Percentiles rank a stretch among this genome's conserved stretches.
Evolutionary conservation across 2,329 filamentous ascomycete species (phyloP).

Genomic region (Diplodia sapinea): DNA sequence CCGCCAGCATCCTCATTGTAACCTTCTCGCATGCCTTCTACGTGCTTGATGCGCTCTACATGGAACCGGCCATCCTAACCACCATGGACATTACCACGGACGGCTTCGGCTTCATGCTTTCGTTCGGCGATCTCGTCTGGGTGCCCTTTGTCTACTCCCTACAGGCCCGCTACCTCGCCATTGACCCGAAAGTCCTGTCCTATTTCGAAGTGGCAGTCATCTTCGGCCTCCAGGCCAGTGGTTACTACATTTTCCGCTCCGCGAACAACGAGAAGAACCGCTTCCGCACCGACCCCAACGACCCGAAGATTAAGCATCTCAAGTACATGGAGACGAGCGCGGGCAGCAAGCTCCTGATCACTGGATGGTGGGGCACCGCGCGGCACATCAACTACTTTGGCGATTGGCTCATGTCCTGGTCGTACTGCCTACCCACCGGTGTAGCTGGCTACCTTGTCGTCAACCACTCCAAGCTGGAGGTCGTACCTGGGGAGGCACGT

Average conservation of each 20-base stretch:
- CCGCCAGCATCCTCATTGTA: slow-evolving; percentile 83
- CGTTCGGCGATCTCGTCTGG: slow-evolving; percentile 92
- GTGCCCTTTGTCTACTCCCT: slow-evolving; percentile 87
- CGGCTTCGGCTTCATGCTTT: slow-evolving; percentile 93
- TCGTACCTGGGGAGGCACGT: slow-evolving; percentile 73
- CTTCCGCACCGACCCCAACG: slow-evolving; percentile 85
- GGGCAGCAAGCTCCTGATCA: slow-evolving; percentile 79
- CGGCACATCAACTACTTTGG: slow-evolving; percentile 96
- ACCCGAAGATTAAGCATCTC: slow-evolving; percentile 78
- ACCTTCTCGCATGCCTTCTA: slow-evolving; percentile 80
- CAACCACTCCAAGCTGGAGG: slow-evolving; percentile 62
- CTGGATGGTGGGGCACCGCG: slow-evolving; percentile 91
- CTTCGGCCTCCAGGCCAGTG: slow-evolving; percentile 68
- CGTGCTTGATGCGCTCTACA: slow-evolving; percentile 81
- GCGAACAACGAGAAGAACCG: slow-evolving; percentile 94
- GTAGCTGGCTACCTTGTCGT: slow-evolving; percentile 79
- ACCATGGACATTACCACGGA: slow-evolving; percentile 95
- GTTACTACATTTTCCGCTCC: slow-evolving; percentile 93
- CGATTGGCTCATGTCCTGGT: slow-evolving; percentile 93
- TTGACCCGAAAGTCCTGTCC: slow-evolving; percentile 82
- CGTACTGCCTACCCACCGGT: slow-evolving; percentile 85
- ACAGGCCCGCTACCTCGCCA: slow-evolving; percentile 82
- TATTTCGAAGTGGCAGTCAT: slow-evolving; percentile 68
- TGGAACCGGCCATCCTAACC: slow-evolving; percentile 86
- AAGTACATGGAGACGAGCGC: slow-evolving; percentile 83